Evolutionary conservation across 2,329 filamentous ascomycete species (phyloP), one percentile per base, ranked within the genome.

Genomic region (Leptographium galeiforme): DNA sequence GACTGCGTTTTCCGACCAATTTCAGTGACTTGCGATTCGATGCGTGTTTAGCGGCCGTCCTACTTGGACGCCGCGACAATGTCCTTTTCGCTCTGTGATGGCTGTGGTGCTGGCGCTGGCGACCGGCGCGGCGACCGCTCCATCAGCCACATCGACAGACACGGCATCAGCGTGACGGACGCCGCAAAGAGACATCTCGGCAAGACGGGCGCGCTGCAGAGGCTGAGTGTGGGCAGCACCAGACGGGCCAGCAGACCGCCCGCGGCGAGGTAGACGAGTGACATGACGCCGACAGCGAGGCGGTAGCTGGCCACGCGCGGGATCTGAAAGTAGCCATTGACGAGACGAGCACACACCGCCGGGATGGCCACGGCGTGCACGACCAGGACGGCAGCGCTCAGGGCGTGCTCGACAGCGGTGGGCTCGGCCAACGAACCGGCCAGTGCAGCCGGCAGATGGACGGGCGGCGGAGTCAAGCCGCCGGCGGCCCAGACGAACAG

Each of bases 271-370:
- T 65, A 59, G 13, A 53, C 52, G 11, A 61, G 55, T 1, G 62
- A 62, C 32, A 61, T 38, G 7, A 25, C 55, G 30, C 67, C 66
- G 36, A 67, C 60, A 25, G 63, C 63, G 4, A 67, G 48, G 33
- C 67, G 58, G 43, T 68, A 66, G 10, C 56, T 51, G 36, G 32
- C 50, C 1, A 61, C 58, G 16, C 61, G 60, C 1, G 67, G 66
- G 4, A 68, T 55, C 45, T 65, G 58, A 53, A 59, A 64, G 38
- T 57, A 56, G 13, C 58, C 52, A 47, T 66, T 57, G 32, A 64
- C 32, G 41, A 56, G 49, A 2, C 61, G 56, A 7, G 64, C 58
- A 58, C 61, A 65, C 1, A 64, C 32, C 6, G 56, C 48, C 13
- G 47, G 36, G 1, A 53, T 25, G 12, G 30, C 30, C 13, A 52